Evolutionary conservation across 306 rosid species (phyloP), one percentile per base, ranked within the genome.

Genomic region (Aeschynomene evenia): DNA sequence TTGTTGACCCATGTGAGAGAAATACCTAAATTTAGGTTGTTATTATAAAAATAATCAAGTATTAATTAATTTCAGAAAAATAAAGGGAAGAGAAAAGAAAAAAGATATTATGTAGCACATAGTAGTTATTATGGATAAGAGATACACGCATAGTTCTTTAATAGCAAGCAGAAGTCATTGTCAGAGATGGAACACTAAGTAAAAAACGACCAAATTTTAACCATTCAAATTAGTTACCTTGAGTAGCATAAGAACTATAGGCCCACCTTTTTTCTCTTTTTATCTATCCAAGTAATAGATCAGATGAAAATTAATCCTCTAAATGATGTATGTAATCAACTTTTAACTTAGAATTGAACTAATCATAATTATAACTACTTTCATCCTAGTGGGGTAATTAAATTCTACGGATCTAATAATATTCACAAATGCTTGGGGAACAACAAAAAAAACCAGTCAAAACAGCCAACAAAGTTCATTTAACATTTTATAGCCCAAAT

Each of bases 121-220:
- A 26, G 62, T 26, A 28, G 15, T 58, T 16, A 18, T 18, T 20
- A 51, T 51, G 37, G 72, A 66, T 51, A 67, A 45, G 56, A 51
- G 15, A 33, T 58, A 51, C 72, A 51, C 51, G 22, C 51, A 34
- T 49, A 16, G 31, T 21, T 24, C 75, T 68, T 68, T 28, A 26
- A 69, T 40, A 24, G 57, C 65, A 76, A 59, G 66, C 68, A 75
- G 51, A 65, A 57, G 36, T 51, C 45, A 54, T 52, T 52, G 36
- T 50, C 56, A 63, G 21, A 33, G 66, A 21, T 24, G 65, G 22
- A 29, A 57, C 24, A 57, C 12, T 4, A 29, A 51, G 48, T 12
- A 50, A 50, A 6, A 51, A 33, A 58, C 15, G 3, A 57, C 40
- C 63, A 33, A 9, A 58, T 58, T 31, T 34, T 58, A 58, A 58